A percentile compares a stretch with the other conserved stretches of the same genome.
Conservation (phyloP, 2,329 filamentous ascomycete species). For the Beauveria sp. region DNA sequence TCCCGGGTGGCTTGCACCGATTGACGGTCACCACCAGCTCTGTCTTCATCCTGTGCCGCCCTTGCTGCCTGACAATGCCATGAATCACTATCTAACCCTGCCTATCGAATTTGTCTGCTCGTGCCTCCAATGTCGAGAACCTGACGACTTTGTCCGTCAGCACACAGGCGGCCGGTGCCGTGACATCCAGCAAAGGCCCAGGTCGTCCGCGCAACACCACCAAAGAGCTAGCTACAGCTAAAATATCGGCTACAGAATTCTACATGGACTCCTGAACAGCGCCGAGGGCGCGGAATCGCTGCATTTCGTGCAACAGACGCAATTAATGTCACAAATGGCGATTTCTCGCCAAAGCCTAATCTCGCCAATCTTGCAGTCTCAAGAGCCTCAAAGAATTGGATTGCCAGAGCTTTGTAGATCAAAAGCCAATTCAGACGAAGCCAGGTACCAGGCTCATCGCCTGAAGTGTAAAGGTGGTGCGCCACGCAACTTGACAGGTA, state of each 20-base stretch:
- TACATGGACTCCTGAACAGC: background rate
- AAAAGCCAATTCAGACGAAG: background rate
- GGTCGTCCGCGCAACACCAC: background rate
- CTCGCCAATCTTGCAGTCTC: background rate
- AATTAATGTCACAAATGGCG: background rate
- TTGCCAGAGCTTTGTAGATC: background rate
- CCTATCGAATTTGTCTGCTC: background rate
- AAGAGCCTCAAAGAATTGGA: background rate
- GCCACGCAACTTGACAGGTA: background rate
- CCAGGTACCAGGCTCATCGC: background rate
- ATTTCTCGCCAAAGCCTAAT: background rate
- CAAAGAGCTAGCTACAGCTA: background rate
- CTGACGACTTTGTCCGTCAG: background rate
- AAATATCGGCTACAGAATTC: too few species aligned
- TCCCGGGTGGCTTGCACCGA: constrained; percentile 6
- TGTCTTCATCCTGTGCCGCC: background rate
- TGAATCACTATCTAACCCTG: background rate
- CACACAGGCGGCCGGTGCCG: background rate
- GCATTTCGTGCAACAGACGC: background rate
- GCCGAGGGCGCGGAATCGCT: background rate
- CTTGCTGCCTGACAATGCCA: background rate
- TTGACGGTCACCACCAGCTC: background rate
- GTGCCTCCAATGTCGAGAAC: background rate
- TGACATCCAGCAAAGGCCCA: background rate
- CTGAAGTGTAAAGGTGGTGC: background rate